Percentiles rank a stretch among this genome's conserved stretches.
phyloP scores from a whole-genome alignment of 306 rosid species.

The Acacia crassicarpa region DNA sequence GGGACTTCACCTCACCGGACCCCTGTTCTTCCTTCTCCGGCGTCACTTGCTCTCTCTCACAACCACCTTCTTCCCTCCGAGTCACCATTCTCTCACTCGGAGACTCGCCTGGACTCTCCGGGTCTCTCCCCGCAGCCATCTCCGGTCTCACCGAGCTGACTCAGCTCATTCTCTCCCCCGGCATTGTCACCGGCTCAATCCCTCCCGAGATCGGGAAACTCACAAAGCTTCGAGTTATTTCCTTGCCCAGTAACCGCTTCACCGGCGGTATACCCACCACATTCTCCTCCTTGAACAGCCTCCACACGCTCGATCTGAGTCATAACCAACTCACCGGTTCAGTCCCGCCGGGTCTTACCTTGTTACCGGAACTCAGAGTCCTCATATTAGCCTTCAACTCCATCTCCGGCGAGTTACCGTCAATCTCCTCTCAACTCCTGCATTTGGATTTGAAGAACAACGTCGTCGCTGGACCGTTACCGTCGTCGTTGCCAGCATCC shows the following conservation, averaged over 20 bases:
- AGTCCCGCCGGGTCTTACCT: conserved; percentile 48
- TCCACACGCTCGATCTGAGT: conserved; percentile 87
- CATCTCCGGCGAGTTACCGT: conserved; percentile 45
- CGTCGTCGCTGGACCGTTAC: conserved; percentile 47
- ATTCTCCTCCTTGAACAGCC: conserved; percentile 44
- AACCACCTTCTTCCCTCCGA: conserved; percentile 23
- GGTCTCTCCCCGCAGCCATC: conserved; percentile 50
- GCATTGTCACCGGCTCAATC: conserved; percentile 75
- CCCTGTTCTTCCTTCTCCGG: conserved; percentile 84
- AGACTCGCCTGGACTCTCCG: conserved; percentile 54
- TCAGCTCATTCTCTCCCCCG: conserved; percentile 75
- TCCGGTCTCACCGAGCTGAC: conserved; percentile 60
- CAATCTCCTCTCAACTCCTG: conserved; percentile 49
- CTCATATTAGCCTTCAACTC: conserved; percentile 62
- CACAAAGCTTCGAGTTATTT: conserved; percentile 62
- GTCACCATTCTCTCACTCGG: conserved; percentile 70
- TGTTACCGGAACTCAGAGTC: conserved; percentile 48
- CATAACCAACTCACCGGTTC: conserved; percentile 62
- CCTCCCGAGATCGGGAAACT: conserved; percentile 55
- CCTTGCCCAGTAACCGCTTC: conserved; percentile 65
- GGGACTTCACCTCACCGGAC: conserved; percentile 65
- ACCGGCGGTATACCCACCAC: conserved; percentile 61
- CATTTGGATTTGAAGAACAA: conserved; percentile 64
- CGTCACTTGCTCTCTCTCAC: conserved; percentile 44
- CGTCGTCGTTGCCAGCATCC: conserved; percentile 47